Base-by-base conservation (phyloP, 2,329 filamentous ascomycete species). In the Alternaria sp. region DNA sequence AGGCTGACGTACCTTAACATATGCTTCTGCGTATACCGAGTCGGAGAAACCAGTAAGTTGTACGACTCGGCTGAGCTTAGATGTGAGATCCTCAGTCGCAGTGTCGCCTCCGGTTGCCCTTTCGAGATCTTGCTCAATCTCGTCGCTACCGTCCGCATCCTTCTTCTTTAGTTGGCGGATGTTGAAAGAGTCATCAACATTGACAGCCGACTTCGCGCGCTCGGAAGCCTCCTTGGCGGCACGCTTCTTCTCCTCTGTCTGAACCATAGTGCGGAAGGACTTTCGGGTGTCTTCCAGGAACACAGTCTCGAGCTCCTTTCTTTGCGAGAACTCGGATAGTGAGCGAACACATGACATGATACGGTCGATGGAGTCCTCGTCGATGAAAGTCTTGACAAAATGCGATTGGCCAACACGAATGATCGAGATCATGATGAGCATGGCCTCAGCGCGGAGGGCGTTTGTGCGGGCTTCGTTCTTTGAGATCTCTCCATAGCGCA, bases 371-470 rank as follows among this genome's bases (percentile, higher is more conserved):
- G 96, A 97, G 79, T 99, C 96, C 79, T 99, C 96, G 67, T 99
- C 96, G 68, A 99, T 98, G 3, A 93, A 92, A 1, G 93, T 91
- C 84, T 98, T 98, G 77, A 97, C 96, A 72, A 99, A 99, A 68
- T 97, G 93, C n/a, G 95, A 98, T 82, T 99, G 96, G 44, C 96
- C 96, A 64, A 97, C 96, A 53, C 96, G 93, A 70, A 99, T 93
- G 71, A 99, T 96, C 6, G 96, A 98, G 73, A 99, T 97, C 94
- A 98, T 97, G 78, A 99, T 98, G 57, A 99, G 87, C 96, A 99
- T 99, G 47, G 96, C 96, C 81, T 99, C 96, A 4, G 96, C 96
- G 53, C 93, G 91, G 25, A 99, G 87, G 28, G 95, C 94, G 73
- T 99, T 99, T 28, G 95, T 98, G 43, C 96, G 91, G 46, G 92